Conservation (phyloP, 768 basidiomycete genomes). For the Termitomyces sp. region DNA sequence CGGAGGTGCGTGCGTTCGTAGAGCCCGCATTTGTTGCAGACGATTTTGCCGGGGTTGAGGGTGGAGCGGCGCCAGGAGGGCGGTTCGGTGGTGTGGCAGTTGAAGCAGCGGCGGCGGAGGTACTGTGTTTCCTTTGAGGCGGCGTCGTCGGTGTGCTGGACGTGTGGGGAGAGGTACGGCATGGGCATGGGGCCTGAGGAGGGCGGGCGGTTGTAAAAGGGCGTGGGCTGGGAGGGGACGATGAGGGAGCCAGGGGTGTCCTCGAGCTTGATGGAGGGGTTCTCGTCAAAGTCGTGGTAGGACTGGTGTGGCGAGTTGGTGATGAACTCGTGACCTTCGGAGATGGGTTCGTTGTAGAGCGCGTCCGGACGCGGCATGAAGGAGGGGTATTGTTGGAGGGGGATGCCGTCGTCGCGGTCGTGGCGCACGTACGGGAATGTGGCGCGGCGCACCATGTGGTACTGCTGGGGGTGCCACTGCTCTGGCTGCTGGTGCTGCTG, state of each 20-base stretch:
- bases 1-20: constrained; percentile 89
- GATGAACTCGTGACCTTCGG: constrained; percentile 36
- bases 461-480: constrained; percentile 29
- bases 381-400: constrained; percentile 41
- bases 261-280: constrained; percentile 46
- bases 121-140: constrained; percentile 90
- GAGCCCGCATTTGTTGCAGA: constrained; percentile 91
- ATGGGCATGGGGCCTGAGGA: constrained; percentile 21
- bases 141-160: constrained; percentile 89
- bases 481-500: constrained; percentile 34
- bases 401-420: constrained; percentile 56
- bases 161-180: constrained; percentile 44
- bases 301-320: too few species aligned
- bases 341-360: constrained; percentile 33
- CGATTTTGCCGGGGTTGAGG: constrained; percentile 88
- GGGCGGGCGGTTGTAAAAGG: constrained; percentile 39
- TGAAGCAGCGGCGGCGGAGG: constrained; percentile 84
- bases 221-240: constrained; percentile 57
- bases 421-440: constrained; percentile 79
- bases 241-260: constrained; percentile 47
- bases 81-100: constrained; percentile 90
- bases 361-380: constrained; percentile 33
- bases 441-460: constrained; percentile 55
- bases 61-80: constrained; percentile 87
- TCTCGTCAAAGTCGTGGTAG: constrained; percentile 28